Base-by-base conservation (phyloP, 2,329 filamentous ascomycete genomes). In the Torrubiella hemipterigena region DNA sequence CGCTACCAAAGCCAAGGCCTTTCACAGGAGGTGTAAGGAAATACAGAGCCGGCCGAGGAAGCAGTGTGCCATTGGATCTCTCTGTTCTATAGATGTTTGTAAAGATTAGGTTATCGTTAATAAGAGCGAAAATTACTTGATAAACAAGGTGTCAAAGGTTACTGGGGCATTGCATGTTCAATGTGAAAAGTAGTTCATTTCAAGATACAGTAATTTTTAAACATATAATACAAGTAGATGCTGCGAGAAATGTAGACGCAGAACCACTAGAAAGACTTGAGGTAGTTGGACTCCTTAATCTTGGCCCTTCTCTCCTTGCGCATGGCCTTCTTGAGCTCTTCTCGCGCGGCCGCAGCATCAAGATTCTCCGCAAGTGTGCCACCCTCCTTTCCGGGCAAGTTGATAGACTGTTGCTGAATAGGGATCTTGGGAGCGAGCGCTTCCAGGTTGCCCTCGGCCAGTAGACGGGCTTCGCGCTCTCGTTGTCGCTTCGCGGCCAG, bases 51-150 rank as follows among this genome's bases (percentile, higher is more conserved):
- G 91, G 91, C 7, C 73, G 89, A 50, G 89, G 86, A 19, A 95
- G 86, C 59, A 95, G 83, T 62, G 87, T 96, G 43, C 91, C 91
- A 18, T 62, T 96, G 45, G 84, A 96, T 61, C 56, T 98, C 49
- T 73, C 65, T 42, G 63, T 68, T 11, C 66, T 80, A 15, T 55
- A 36, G 45, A 28, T 18, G 32, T 23, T 14, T 9, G 21, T 12
- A 11, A 11, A 16, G 18, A 21, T 22, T 13, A 25, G 13, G 17
- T 17, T 12, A 16, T 16, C 21, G 15, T 17, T 25, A 25, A 24
- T 25, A 31, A 15, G 14, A 25, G 15, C 19, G 6, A 17, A 25
- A 10, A 26, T 31, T 15, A 25, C 17, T 12, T 24, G 17, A 14
- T 15, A 25, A 14, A 10, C 17, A 17, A 31, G 14, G 19, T 18